Conservation (phyloP, 2,329 filamentous ascomycete genomes). For the Fusarium oxysporum region DNA sequence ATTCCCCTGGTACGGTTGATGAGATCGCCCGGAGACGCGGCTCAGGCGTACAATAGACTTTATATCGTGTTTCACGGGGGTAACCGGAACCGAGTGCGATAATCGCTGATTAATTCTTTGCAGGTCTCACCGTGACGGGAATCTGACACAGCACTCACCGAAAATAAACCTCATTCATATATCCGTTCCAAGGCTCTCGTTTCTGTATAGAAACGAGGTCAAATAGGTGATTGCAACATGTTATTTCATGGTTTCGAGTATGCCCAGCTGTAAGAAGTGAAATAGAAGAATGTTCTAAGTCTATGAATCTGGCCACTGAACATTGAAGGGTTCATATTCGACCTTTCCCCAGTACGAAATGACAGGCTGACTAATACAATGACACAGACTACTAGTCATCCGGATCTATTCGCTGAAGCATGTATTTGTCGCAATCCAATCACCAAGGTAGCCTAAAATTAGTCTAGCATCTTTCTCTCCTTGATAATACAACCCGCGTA, state of each 20-base stretch:
- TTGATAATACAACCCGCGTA: neutral
- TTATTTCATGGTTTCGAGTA: too few species aligned
- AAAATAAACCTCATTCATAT: neutral
- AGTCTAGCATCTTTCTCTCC: neutral
- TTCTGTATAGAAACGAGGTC: rapidly evolving
- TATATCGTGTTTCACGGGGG: neutral
- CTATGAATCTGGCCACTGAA: rapidly evolving
- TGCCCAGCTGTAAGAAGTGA: too few species aligned
- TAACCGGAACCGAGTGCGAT: neutral
- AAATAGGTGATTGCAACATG: neutral
- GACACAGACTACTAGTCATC: neutral
- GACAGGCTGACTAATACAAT: too few species aligned
- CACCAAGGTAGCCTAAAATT: rapidly evolving
- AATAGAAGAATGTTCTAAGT: neutral
- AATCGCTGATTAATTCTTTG: neutral
- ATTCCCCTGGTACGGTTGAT: neutral
- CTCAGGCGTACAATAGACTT: neutral
- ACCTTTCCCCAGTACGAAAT: too few species aligned
- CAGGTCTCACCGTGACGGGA: rapidly evolving
- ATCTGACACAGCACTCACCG: rapidly evolving
- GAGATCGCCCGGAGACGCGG: neutral
- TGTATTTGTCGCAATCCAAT: neutral
- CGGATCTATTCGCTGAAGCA: neutral
- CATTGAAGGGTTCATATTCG: neutral
- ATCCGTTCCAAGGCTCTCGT: rapidly evolving